Conservation (phyloP, 2,329 filamentous ascomycete species). For the Raffaelea ambrosiae region DNA sequence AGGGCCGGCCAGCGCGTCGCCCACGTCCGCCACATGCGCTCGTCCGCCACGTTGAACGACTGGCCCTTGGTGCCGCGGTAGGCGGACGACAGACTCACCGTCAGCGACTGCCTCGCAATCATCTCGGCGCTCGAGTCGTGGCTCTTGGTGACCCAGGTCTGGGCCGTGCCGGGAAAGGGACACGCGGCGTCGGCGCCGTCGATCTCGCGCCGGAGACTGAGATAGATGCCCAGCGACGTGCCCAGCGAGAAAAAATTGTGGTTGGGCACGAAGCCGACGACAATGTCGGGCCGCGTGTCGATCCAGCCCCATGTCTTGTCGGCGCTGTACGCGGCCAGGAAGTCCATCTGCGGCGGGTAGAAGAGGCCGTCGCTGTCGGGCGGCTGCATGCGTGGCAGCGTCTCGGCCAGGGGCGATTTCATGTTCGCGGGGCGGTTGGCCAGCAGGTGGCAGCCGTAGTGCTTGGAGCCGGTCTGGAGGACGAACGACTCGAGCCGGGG, state of each 20-base stretch:
- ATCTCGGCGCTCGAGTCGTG: conserved; percentile 31
- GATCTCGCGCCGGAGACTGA: conserved; percentile 25
- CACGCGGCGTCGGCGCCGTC: conserved; percentile 27
- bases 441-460: conserved; percentile 32
- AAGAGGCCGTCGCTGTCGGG: conserved; percentile 26
- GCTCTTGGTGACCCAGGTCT: conserved; percentile 27
- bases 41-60: conserved; percentile 17
- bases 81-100: conserved; percentile 9
- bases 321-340: conserved; percentile 23
- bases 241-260: conserved; percentile 29
- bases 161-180: conserved; percentile 27
- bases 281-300: conserved; percentile 30
- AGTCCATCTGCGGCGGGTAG: conserved; percentile 32
- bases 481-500: conserved; percentile 27
- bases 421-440: conserved; percentile 27
- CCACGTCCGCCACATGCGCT: conserved; percentile 13
- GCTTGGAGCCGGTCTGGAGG: conserved; percentile 25
- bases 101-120: conserved; percentile 19
- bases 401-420: conserved; percentile 24
- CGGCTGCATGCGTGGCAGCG: conserved; percentile 22
- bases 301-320: conserved; percentile 30
- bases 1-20: conserved; percentile 17
- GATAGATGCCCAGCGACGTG: conserved; percentile 26
- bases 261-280: conserved; percentile 31
- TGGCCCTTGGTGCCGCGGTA: conserved; percentile 13